A percentile compares a stretch with the other conserved stretches of the same genome.
Evolutionary conservation across 139 green algal species (phyloP).

Genomic region (Chlamydomonas sp.): DNA sequence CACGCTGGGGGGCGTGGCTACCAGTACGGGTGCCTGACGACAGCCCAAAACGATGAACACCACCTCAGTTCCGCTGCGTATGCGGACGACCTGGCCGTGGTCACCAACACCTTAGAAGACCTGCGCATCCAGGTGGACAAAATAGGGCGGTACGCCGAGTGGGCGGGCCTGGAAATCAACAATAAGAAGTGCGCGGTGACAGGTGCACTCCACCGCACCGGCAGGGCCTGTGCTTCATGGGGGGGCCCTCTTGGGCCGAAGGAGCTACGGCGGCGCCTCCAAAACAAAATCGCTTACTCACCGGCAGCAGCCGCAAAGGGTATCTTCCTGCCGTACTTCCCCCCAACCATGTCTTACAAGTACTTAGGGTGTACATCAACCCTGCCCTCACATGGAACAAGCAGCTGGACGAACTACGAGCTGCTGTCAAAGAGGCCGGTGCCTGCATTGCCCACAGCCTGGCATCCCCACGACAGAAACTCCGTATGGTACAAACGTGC

Average conservation of each 20-base stretch:
- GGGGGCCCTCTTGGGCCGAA: not conserved
- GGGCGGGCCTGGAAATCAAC: not conserved
- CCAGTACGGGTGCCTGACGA: not conserved
- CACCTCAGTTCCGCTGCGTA: not conserved
- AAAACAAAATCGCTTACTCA: not conserved
- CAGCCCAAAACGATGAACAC: not conserved
- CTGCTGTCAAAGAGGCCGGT: not conserved
- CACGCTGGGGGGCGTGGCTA: not conserved
- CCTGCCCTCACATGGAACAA: not conserved
- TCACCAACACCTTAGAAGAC: not conserved
- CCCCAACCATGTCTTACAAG: not conserved
- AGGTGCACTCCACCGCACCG: not conserved
- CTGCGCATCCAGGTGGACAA: not conserved
- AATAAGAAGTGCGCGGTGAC: not conserved
- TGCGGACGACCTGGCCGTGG: not conserved
- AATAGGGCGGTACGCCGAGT: not conserved
- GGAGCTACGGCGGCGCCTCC: not conserved
- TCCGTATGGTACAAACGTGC: not conserved
- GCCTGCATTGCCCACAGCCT: not conserved
- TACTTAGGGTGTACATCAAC: not conserved
- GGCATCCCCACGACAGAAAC: not conserved
- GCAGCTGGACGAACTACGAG: not conserved
- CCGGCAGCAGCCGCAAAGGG: too few relatives aligned
- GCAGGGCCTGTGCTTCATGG: too few relatives aligned
- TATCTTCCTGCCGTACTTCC: not conserved